These are phyloP conservation scores for Fraxinus floribunda DNA, from an alignment of 305 asterid species.

Conservation along the genomic window DNA sequence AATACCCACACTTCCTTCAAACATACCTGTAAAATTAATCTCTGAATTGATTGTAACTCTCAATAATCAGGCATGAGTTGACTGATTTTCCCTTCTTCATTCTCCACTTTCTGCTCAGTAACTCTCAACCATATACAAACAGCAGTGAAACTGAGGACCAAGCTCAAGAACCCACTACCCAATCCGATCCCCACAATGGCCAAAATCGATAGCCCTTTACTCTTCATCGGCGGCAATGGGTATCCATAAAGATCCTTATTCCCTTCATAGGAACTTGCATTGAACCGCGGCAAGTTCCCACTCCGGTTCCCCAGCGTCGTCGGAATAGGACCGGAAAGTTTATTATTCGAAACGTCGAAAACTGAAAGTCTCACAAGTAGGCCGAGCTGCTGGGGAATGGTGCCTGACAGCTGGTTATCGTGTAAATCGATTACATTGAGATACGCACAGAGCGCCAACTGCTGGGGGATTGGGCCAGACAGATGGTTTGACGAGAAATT, in stretches of 20 bases:
- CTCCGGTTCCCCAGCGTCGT: constrained; percentile 65
- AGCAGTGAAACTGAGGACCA: constrained; percentile 75
- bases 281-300: constrained; percentile 68
- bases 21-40: constrained; percentile 38
- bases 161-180: constrained; percentile 85
- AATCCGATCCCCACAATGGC: constrained; percentile 94
- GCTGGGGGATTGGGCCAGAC: constrained; percentile 67
- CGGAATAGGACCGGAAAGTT: constrained; percentile 75
- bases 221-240: constrained; percentile 71
- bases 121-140: constrained; percentile 80
- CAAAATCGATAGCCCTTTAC: constrained; percentile 63
- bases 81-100: constrained; percentile 61
- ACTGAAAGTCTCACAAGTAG: constrained; percentile 62
- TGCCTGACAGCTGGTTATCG: constrained; percentile 62
- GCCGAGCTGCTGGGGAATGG: constrained; percentile 81
- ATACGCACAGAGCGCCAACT: constrained; percentile 75
- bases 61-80: constrained; percentile 74
- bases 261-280: constrained; percentile 75
- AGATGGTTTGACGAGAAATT: constrained; percentile 73
- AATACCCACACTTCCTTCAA: not conserved
- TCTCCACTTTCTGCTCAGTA: constrained; percentile 58
- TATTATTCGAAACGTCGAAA: constrained; percentile 72
- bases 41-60: constrained; percentile 6
- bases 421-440: constrained; percentile 91
- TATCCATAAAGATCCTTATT: constrained; percentile 81